phyloP scores from a whole-genome alignment of 2,329 filamentous ascomycete genomes.

The Pestalotiopsis sp. region DNA sequence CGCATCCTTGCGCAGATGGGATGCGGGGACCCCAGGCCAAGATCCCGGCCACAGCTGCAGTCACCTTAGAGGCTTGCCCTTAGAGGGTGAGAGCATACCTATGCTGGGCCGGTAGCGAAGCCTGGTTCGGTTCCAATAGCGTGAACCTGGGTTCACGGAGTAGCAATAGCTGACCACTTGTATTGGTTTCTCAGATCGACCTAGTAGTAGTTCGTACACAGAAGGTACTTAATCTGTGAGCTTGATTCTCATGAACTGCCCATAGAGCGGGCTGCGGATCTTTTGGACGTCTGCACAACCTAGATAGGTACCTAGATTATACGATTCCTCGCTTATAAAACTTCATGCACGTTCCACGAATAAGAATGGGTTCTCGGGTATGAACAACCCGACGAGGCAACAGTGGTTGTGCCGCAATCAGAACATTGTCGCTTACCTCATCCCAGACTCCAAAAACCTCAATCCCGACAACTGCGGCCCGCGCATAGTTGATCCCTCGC shows the following conservation, averaged over 20 bases:
- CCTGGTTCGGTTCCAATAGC: background rate
- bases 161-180: background rate
- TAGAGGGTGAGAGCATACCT: background rate
- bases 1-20: background rate
- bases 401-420: no score
- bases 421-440: no score
- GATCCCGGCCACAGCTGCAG: background rate
- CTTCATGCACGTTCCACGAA: background rate
- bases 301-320: background rate
- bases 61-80: background rate
- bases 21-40: constrained; percentile 4
- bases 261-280: background rate
- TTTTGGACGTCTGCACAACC: background rate
- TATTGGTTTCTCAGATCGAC: background rate
- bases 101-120: background rate
- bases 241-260: background rate
- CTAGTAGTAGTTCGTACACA: background rate
- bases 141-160: background rate
- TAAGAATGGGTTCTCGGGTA: background rate
- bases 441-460: no score
- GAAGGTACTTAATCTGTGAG: background rate
- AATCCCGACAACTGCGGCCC: background rate
- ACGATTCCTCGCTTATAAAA: background rate
- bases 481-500: no score
- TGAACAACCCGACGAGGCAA: constrained; percentile 1